Evolutionary conservation across 805 yeast genomes (phyloP), one percentile per base, ranked within the genome.

Genomic region (Candida sithepensis): DNA sequence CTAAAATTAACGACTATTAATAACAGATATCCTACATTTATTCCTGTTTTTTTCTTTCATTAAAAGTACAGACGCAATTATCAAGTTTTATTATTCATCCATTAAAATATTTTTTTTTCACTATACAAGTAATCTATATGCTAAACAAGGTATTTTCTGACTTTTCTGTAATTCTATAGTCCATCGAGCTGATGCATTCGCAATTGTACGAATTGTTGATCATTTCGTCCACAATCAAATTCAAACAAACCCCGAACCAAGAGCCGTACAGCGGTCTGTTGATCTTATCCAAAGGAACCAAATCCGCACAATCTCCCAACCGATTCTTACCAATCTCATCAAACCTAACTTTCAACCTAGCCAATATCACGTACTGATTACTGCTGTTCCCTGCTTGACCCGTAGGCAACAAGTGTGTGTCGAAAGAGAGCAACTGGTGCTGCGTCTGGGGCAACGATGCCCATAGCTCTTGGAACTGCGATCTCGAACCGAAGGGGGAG

Each of bases 271-370:
- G 45, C 2, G 81, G 72, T 59, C 85, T 73, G n/a, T 61, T 56
- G 4, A 63, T 59, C 32, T 59, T 54, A 36, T 46, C 50, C 23
- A 48, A 41, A 21, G 55, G 54, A 22, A 75, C 60, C 48, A 83
- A 63, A 41, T 82, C 82, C 0, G 89, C 78, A 19, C 79, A 73
- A 46, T 82, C 85, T 2, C 90, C 90, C 23, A 78, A 57, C 59
- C 82, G 77, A 50, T 81, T 83, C 50, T 70, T 75, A 0, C 94
- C 94, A 45, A 84, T 76, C 58, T 87, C 94, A 63, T 87, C 94
- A 56, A 85, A 86, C 50, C 82, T 72, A 12, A 85, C 86, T 61
- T 84, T 86, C 14, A 79, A 69, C 44, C 72, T 70, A 8, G 67
- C 64, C 2, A 77, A 70, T n/a, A 78, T 69, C 14, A 79, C 66